These are phyloP conservation scores for Coemansia sp. DNA, from an alignment of 192 early-diverging fungal species.

Conservation along the genomic window DNA sequence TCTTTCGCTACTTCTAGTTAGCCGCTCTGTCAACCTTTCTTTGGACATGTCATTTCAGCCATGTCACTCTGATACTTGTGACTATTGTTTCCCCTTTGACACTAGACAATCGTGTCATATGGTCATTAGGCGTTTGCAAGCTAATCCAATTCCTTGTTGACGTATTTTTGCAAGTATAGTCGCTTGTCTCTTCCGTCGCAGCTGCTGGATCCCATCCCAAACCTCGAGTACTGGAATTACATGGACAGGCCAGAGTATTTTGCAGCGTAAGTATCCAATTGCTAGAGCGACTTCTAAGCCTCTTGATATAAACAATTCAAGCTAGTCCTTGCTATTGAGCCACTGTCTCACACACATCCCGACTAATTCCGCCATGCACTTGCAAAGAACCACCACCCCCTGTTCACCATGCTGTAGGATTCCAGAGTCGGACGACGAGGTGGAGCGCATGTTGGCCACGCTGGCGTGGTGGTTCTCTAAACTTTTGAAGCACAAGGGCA, in stretches of 20 bases:
- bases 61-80: too few relatives aligned
- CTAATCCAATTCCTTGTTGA: too few relatives aligned
- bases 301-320: not conserved
- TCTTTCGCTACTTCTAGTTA: not conserved
- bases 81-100: not conserved
- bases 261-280: constrained; percentile 44
- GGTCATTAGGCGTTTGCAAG: not conserved
- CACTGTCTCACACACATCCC: not conserved
- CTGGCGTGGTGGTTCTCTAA: constrained; percentile 73
- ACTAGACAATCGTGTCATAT: not conserved
- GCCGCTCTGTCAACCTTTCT: too few relatives aligned
- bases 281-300: not conserved
- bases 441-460: constrained; percentile 69
- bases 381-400: too few relatives aligned
- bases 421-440: constrained; percentile 59
- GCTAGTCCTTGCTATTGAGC: not conserved
- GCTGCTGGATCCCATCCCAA: constrained; percentile 68
- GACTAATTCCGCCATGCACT: not conserved
- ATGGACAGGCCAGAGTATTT: constrained; percentile 77
- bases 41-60: too few relatives aligned
- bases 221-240: constrained; percentile 77
- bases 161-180: constrained; percentile 21
- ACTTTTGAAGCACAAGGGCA: constrained; percentile 62
- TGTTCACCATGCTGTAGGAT: constrained; percentile 41
- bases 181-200: constrained; percentile 71